Evolutionary conservation across 441 rosid species (phyloP).

Genomic region (Syzygium malaccense): DNA sequence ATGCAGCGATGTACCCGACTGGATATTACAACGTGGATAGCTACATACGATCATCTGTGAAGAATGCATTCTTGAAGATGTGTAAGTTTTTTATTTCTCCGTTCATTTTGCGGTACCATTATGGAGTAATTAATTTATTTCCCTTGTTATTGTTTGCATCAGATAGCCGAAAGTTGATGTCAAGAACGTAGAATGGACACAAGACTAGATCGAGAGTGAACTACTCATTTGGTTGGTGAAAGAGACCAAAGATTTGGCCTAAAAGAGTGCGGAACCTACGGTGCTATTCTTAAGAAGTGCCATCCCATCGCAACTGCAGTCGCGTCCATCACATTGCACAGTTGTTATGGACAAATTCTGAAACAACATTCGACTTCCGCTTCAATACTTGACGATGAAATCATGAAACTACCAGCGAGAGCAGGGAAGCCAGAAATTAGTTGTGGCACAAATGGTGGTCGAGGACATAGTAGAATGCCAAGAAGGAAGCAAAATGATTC

Average conservation of each 20-base stretch:
- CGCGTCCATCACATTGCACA: slow-evolving; percentile 66
- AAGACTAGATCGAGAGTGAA: slow-evolving; percentile 42
- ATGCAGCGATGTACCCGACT: slow-evolving; percentile 34
- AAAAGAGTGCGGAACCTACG: slow-evolving; percentile 61
- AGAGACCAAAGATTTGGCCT: slow-evolving; percentile 70
- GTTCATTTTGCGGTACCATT: background rate
- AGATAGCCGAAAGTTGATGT: slow-evolving; percentile 59
- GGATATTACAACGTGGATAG: slow-evolving; percentile 60
- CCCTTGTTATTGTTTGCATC: background rate
- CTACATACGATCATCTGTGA: slow-evolving; percentile 69
- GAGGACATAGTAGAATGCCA: slow-evolving; percentile 78
- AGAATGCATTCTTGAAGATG: slow-evolving; percentile 63
- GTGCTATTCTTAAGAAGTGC: slow-evolving; percentile 71
- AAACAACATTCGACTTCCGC: slow-evolving; percentile 52
- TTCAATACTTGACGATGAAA: slow-evolving; percentile 34
- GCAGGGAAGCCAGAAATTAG: slow-evolving; percentile 74
- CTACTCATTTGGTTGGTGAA: slow-evolving; percentile 57
- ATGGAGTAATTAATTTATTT: background rate
- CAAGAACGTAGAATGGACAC: slow-evolving; percentile 30
- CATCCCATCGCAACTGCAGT: slow-evolving; percentile 54
- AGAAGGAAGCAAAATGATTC: slow-evolving; percentile 72
- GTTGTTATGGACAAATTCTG: slow-evolving; percentile 62
- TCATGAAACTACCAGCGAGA: slow-evolving; percentile 53
- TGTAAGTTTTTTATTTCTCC: background rate
- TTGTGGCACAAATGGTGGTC: slow-evolving; percentile 76